phyloP scores from a whole-genome alignment of 2,329 filamentous ascomycete species.

The Diplodia mutila region DNA sequence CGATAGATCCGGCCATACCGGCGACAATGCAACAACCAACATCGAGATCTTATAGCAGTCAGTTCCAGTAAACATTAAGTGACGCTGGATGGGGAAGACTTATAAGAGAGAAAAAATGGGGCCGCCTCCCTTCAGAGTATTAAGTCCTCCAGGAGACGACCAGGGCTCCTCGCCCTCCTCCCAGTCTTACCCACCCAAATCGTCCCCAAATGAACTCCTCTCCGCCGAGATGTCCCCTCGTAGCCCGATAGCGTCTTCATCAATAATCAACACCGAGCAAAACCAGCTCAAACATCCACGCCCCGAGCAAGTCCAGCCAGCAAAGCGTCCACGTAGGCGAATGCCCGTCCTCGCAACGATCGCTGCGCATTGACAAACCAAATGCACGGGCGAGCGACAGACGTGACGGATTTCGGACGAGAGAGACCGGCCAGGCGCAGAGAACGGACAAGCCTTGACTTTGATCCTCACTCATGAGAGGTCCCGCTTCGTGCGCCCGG shows the following conservation, averaged over 20 bases:
- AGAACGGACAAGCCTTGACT: slow-evolving; percentile 44
- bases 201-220: not conserved
- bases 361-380: not conserved
- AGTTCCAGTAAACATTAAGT: not conserved
- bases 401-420: not conserved
- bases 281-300: not conserved
- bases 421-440: slow-evolving; percentile 5
- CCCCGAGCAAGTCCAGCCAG: slow-evolving; percentile 3
- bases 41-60: not conserved
- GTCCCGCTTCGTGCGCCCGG: slow-evolving; percentile 36
- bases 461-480: slow-evolving; percentile 48
- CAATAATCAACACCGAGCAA: not conserved
- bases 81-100: not conserved
- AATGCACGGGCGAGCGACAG: not conserved
- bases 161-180: slow-evolving; percentile 26
- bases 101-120: slow-evolving; percentile 21
- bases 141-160: slow-evolving; percentile 15
- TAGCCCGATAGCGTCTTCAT: not conserved
- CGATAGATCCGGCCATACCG: not conserved
- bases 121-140: slow-evolving; percentile 17
- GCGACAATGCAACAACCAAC: not conserved
- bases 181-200: slow-evolving; percentile 23
- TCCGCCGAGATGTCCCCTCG: slow-evolving; percentile 1
- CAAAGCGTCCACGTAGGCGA: not conserved
- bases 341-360: slow-evolving; percentile 1